Conservation (phyloP, 495 filamentous ascomycete genomes). For the Penicillium samsonianum region DNA sequence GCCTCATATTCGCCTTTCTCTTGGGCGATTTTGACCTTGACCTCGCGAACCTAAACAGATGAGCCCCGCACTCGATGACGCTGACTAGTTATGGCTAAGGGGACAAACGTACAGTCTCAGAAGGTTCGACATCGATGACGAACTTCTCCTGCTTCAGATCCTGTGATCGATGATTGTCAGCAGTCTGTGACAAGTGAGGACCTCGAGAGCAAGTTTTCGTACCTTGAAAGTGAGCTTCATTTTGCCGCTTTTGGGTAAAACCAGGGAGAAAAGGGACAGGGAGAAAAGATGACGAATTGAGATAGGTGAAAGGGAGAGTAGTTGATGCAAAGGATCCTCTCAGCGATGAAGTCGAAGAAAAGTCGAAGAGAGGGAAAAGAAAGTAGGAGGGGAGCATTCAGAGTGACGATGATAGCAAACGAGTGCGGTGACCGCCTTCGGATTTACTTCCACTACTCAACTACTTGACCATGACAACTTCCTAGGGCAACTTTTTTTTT, state of each 20-base stretch:
- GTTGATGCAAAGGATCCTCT: constrained; percentile 10
- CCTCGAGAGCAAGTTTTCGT: constrained; percentile 28
- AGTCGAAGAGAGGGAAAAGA: constrained; percentile 7
- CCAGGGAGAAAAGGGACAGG: constrained; percentile 12
- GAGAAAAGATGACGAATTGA: constrained; percentile 20
- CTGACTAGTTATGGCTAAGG: constrained; percentile 9
- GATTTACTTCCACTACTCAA: background rate
- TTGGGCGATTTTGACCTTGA: constrained; percentile 85
- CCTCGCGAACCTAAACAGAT: constrained; percentile 67
- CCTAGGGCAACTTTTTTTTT: background rate
- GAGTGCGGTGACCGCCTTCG: constrained; percentile 15
- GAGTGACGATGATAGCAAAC: constrained; percentile 20
- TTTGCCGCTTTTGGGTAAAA: constrained; percentile 39
- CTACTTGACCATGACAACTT: background rate
- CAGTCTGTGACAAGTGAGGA: constrained; percentile 18
- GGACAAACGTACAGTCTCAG: constrained; percentile 69
- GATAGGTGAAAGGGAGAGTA: constrained; percentile 15
- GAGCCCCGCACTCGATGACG: constrained; percentile 34
- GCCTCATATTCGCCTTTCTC: constrained; percentile 87
- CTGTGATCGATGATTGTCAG: constrained; percentile 41
- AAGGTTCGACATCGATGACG: constrained; percentile 87
- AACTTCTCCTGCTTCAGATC: constrained; percentile 99
- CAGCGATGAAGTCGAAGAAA: constrained; percentile 16
- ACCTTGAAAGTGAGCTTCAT: constrained; percentile 90
- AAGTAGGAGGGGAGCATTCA: constrained; percentile 13